phyloP scores from a whole-genome alignment of 2,329 filamentous ascomycete genomes.

The Trichophyton simii region DNA sequence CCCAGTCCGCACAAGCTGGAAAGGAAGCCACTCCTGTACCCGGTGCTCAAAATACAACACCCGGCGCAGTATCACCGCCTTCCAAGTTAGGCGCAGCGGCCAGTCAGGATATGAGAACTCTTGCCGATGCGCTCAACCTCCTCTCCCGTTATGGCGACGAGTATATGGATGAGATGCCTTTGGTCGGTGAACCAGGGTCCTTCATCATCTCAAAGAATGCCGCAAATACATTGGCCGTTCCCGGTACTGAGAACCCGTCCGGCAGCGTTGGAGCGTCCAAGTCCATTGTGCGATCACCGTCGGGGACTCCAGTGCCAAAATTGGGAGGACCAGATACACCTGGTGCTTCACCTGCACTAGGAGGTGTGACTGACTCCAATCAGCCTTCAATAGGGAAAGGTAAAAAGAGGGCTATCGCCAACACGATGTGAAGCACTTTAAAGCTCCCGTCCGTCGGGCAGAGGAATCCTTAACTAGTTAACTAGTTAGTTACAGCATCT shows the following conservation, averaged over 20 bases:
- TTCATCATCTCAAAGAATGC: slow-evolving; percentile 41
- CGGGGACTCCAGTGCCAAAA: slow-evolving; percentile 10
- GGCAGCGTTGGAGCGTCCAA: not conserved
- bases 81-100: slow-evolving; percentile 8
- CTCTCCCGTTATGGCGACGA: slow-evolving; percentile 45
- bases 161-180: slow-evolving; percentile 52
- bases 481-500: too few species aligned
- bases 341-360: slow-evolving; percentile 4
- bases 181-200: slow-evolving; percentile 50
- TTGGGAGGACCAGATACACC: slow-evolving; percentile 9
- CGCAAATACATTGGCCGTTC: slow-evolving; percentile 11
- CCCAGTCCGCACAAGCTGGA: slow-evolving; percentile 30
- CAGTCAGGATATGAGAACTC: slow-evolving; percentile 28
- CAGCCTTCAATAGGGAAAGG: slow-evolving; percentile 15
- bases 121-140: slow-evolving; percentile 39
- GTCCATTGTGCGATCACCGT: slow-evolving; percentile 1
- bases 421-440: not conserved
- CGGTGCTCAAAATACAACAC: slow-evolving; percentile 22
- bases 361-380: not conserved
- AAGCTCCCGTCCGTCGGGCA: too few species aligned
- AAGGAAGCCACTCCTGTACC: slow-evolving; percentile 39
- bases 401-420: slow-evolving; percentile 13
- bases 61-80: slow-evolving; percentile 14
- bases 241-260: slow-evolving; percentile 11
- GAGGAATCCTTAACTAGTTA: too few species aligned